Base-by-base conservation (phyloP, 495 filamentous ascomycete genomes). In the Aspergillus baeticus region DNA sequence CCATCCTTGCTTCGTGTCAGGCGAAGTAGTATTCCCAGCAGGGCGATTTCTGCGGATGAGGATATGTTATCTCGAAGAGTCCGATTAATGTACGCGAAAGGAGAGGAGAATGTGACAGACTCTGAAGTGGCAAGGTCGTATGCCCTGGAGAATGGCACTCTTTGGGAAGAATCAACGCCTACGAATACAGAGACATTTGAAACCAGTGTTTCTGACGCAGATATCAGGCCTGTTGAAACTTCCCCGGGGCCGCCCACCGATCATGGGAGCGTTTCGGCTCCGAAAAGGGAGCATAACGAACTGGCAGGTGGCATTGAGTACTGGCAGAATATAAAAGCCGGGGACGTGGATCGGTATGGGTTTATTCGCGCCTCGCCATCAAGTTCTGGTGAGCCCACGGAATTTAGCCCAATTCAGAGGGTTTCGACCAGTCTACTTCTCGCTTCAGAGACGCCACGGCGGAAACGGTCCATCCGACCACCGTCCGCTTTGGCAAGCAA, bases 291-390 rank as follows among this genome's bases (percentile, higher is more conserved):
- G 57, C 72, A 80, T 13, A 70, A 75, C 39, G 86, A 87, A 69
- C 71, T 86, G 13, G 90, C 91, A 13, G 92, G 92, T 14, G 93
- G 93, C 0, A 84, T 95, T 37, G 94, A 99, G 65, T 92, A 96
- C 64, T 99, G 94, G 95, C 87, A 93, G 62, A 87, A 96, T 69
- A 74, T 99, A 10, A 78, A 87, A n/a, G 88, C 82, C n/a, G 81
- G 77, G 36, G 89, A 96, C 67, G 89, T 98, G 38, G 94, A 99
- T 72, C 75, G 87, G 57, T 99, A 98, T 69, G 94, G 94, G 15
- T 99, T 99, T 75, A 98, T 99, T 69, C 80, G 77, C 57, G 75
- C 65, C 64, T 73, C 67, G 41, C 76, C 63, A 52, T 59, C 48
- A 58, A 77, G 60, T 58, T 67, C 53, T 70, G 54, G 64, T 18